These are phyloP conservation scores for Daldinia loculata DNA, from an alignment of 495 filamentous ascomycete genomes.

Conservation along the genomic window DNA sequence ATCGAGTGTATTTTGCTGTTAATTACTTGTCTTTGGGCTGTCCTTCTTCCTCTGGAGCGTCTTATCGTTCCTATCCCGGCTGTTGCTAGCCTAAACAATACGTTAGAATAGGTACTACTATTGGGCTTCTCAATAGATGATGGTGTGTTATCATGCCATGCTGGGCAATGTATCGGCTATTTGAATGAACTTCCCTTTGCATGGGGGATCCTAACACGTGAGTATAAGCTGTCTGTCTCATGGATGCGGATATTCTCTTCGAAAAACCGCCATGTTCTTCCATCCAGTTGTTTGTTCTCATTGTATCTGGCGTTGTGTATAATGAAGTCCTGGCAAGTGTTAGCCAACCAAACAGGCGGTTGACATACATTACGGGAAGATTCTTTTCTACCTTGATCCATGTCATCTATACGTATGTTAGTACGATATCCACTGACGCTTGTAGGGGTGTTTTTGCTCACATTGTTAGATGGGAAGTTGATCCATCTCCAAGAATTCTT, in stretches of 20 bases:
- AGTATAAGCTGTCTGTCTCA: not conserved
- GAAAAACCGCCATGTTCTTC: not conserved
- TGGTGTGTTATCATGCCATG: too few species aligned
- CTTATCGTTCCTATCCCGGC: not conserved
- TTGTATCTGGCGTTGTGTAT: not conserved
- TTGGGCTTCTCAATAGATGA: not conserved
- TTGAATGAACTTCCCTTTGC: not conserved
- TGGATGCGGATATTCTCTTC: conserved; percentile 1
- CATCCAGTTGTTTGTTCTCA: not conserved
- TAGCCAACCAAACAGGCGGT: not conserved
- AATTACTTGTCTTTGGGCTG: not conserved
- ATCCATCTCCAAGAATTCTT: not conserved
- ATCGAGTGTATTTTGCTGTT: not conserved
- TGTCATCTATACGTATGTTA: not conserved
- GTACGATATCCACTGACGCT: not conserved
- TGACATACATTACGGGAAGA: not conserved
- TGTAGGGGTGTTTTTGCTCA: not conserved
- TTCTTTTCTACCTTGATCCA: not conserved
- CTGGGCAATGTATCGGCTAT: not conserved
- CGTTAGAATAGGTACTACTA: not conserved
- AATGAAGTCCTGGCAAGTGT: not conserved
- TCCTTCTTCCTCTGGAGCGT: not conserved
- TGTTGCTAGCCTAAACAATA: not conserved
- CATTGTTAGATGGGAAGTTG: not conserved
- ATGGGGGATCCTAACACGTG: not conserved